Conservation (phyloP, 306 rosid genomes). For the Castanospermum australe region DNA sequence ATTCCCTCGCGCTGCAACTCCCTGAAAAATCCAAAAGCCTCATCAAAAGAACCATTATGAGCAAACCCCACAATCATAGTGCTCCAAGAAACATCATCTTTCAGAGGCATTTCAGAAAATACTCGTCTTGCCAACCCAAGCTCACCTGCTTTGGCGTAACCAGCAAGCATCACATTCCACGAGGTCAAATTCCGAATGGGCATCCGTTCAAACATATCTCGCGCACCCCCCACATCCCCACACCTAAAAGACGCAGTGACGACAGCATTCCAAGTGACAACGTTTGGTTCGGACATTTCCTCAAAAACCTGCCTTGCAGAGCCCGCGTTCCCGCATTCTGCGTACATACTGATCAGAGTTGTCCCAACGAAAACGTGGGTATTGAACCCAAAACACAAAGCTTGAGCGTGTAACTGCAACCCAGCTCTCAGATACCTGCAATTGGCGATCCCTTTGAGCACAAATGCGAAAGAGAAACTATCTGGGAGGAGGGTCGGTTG, state of each 20-base stretch:
- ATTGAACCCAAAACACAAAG: conserved; percentile 47
- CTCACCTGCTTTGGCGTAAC: conserved; percentile 66
- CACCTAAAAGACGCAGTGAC: conserved; percentile 70
- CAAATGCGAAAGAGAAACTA: conserved; percentile 82
- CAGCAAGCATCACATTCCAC: conserved; percentile 78
- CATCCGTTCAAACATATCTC: conserved; percentile 52
- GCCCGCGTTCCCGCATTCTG: conserved; percentile 47
- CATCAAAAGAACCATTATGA: conserved; percentile 58
- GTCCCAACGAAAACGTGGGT: conserved; percentile 72
- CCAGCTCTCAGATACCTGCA: conserved; percentile 41
- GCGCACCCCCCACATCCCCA: conserved; percentile 46
- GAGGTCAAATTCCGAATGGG: conserved; percentile 68
- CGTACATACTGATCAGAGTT: conserved; percentile 68
- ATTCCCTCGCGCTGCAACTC: conserved; percentile 47
- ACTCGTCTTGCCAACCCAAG: conserved; percentile 59
- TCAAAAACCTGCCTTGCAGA: conserved; percentile 64
- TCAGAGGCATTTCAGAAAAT: conserved; percentile 60
- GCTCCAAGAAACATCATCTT: conserved; percentile 86
- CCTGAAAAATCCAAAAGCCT: conserved; percentile 77
- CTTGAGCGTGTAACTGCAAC: conserved; percentile 57
- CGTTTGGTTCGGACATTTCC: conserved; percentile 70
- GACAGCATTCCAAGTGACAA: conserved; percentile 80
- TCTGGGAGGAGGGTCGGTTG: conserved; percentile 40
- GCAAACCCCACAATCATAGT: conserved; percentile 85
- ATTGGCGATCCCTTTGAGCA: conserved; percentile 71